A percentile compares a stretch with the other conserved stretches of the same genome.
Conservation (phyloP, 495 filamentous ascomycete genomes). For the Talaromyces liani region DNA sequence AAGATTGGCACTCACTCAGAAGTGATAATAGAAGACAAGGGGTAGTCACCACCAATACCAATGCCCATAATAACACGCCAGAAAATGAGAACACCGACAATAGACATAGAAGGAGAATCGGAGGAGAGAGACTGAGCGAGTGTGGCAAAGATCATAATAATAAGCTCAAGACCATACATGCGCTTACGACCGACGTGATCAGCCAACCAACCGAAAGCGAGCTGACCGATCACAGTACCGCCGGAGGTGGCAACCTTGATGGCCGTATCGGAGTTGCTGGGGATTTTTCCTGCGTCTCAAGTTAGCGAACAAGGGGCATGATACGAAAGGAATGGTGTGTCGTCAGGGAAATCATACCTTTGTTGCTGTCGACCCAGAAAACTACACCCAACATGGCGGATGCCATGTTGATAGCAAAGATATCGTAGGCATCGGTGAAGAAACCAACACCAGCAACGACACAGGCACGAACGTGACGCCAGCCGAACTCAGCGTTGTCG, state of each 20-base stretch:
- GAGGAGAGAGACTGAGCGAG: conserved; percentile 69
- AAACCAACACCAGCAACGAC: conserved; percentile 79
- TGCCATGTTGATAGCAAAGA: conserved; percentile 73
- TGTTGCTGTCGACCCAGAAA: conserved; percentile 39
- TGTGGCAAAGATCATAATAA: conserved; percentile 81
- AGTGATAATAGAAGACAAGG: conserved; percentile 76
- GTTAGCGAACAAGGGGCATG: conserved; percentile 5
- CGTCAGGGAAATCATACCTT: background rate
- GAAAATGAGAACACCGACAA: conserved; percentile 75
- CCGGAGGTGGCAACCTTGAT: conserved; percentile 86
- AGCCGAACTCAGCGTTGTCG: conserved; percentile 72
- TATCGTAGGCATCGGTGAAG: conserved; percentile 74
- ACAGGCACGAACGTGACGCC: conserved; percentile 69
- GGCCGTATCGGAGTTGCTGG: conserved; percentile 61
- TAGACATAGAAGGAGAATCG: conserved; percentile 56
- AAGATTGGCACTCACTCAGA: conserved; percentile 51
- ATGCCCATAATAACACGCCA: conserved; percentile 84
- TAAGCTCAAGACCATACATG: conserved; percentile 86
- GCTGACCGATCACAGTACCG: conserved; percentile 79
- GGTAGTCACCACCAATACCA: conserved; percentile 84
- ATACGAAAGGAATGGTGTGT: background rate
- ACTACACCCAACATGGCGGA: conserved; percentile 67
- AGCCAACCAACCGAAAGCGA: conserved; percentile 73
- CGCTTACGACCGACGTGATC: conserved; percentile 72
- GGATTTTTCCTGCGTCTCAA: conserved; percentile 48